These are phyloP conservation scores for Barbarea vulgaris DNA, from an alignment of 345 rosid species.

Conservation along the genomic window DNA sequence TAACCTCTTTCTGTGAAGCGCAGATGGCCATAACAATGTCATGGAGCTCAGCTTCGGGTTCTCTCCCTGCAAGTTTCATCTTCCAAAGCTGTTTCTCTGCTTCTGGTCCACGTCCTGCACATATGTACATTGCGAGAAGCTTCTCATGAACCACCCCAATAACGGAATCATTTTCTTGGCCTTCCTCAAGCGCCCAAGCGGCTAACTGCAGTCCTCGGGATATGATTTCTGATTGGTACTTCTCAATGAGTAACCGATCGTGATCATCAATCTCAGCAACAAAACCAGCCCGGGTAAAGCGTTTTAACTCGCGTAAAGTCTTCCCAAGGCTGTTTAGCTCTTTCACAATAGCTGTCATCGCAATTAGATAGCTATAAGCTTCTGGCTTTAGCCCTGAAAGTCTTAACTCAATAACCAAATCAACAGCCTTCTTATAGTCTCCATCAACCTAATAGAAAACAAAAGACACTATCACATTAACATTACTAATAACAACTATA, in stretches of 20 bases:
- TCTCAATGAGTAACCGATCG: conserved; percentile 56
- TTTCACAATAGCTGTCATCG: conserved; percentile 92
- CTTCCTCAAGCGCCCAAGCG: conserved; percentile 74
- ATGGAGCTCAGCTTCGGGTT: conserved; percentile 76
- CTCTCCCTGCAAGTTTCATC: conserved; percentile 82
- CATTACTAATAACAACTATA: not conserved
- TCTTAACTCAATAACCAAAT: conserved; percentile 61
- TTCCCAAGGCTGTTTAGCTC: conserved; percentile 83
- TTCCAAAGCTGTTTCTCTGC: conserved; percentile 94
- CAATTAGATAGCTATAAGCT: conserved; percentile 80
- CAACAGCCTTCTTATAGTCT: conserved; percentile 67
- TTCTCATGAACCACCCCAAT: conserved; percentile 75
- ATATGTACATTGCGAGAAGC: conserved; percentile 89
- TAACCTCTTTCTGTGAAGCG: conserved; percentile 72
- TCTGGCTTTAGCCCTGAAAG: conserved; percentile 83
- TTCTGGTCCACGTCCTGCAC: conserved; percentile 80
- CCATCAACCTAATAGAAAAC: conserved; percentile 67
- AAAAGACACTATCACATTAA: not conserved
- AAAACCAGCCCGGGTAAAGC: conserved; percentile 59
- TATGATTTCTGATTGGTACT: conserved; percentile 69
- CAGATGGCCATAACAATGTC: conserved; percentile 88
- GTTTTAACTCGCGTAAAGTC: conserved; percentile 69
- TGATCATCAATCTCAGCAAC: conserved; percentile 61
- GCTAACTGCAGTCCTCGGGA: conserved; percentile 66
- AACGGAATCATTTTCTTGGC: conserved; percentile 47